Evolutionary conservation across 2,329 filamentous ascomycete species (phyloP), one percentile per base, ranked within the genome.

Genomic region (Fusarium sterilihyphosum): DNA sequence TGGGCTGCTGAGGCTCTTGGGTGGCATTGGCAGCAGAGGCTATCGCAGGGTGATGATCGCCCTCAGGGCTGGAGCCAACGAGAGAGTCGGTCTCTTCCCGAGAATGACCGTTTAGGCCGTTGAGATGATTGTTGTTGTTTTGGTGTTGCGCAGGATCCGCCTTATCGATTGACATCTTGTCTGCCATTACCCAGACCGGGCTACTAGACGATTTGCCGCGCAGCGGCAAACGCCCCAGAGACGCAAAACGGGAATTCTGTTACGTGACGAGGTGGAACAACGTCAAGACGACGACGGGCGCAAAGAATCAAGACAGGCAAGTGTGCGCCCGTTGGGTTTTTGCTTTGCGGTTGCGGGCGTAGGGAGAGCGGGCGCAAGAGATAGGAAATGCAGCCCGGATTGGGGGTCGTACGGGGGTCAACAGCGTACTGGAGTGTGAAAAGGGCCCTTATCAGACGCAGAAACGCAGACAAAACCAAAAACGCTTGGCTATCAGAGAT

Each of bases 131-230:
- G 64, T 82, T 79, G 88, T 78, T 71, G 73, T 77, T 75, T 65
- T 78, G 73, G 70, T 75, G 67, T 62, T 79, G 78, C 72, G 73
- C 73, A 67, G 72, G 76, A 73, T 79, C 73, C 75, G 79, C 88
- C 83, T 89, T 88, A 81, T 92, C 89, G 82, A 92, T 89, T 77
- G 90, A 91, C 90, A 92, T 92, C 77, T 86, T 89, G 83, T 91
- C 89, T 84, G 89, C 88, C 89, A 92, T 70, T 92, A 82, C 85
- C 77, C 77, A 75, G 75, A 73, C 68, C 53, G 77, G 77, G 77
- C 70, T 77, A 75, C 58, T 78, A 79, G 73, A 80, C 77, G 80
- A 82, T 74, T 74, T 81, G 80, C 81, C 81, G 81, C 81, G 72
- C 75, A 77, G 81, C 81, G 81, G 80, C 80, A 81, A 80, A 78